phyloP scores from a whole-genome alignment of 371 early-diverging fungal genomes.

The Sporodiniella umbellata region DNA sequence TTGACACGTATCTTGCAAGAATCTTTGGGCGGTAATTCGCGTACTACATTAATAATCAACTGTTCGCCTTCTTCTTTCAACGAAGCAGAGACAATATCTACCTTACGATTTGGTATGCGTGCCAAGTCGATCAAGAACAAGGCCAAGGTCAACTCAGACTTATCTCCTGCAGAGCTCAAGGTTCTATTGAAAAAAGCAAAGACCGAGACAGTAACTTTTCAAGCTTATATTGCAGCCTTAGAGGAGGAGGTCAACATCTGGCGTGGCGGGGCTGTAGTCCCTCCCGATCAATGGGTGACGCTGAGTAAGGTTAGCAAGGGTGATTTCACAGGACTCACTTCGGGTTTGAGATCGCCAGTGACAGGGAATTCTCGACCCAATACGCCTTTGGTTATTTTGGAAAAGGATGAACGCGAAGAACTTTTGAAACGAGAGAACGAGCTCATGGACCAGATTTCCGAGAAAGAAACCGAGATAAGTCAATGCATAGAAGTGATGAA shows the following conservation, averaged over 20 bases:
- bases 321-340: conserved; percentile 40
- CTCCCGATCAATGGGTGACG: conserved; percentile 71
- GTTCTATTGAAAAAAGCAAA: conserved; percentile 86
- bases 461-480: conserved; percentile 76
- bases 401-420: conserved; percentile 91
- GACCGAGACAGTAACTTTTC: conserved; percentile 72
- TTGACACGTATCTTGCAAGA: conserved; percentile 98
- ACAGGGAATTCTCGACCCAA: conserved; percentile 60
- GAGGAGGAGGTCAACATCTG: conserved; percentile 88
- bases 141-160: conserved; percentile 95
- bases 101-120: conserved; percentile 95
- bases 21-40: conserved; percentile 96
- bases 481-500: conserved; percentile 54
- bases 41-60: conserved; percentile 96
- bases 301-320: conserved; percentile 64
- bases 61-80: conserved; percentile 96
- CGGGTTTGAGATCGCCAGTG: conserved; percentile 43
- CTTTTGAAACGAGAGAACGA: conserved; percentile 93
- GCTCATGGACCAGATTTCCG: conserved; percentile 84
- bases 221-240: conserved; percentile 77
- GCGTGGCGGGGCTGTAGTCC: conserved; percentile 80
- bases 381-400: conserved; percentile 75
- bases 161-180: conserved; percentile 92
- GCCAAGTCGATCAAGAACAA: conserved; percentile 99
- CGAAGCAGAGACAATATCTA: conserved; percentile 93